phyloP scores from a whole-genome alignment of 306 rosid genomes.

The Vigna trinervia region DNA sequence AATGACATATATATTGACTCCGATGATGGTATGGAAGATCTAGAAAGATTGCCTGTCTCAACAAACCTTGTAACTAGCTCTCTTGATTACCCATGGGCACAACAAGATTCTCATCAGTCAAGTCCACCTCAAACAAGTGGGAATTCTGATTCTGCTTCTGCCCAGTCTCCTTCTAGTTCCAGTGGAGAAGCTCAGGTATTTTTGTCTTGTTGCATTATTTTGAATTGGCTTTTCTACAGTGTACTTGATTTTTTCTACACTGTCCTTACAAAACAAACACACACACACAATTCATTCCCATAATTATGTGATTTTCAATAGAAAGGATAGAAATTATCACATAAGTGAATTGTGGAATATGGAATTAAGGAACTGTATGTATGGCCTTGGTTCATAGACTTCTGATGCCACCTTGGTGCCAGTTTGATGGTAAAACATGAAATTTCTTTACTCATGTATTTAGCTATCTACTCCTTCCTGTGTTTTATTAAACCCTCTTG shows the following conservation, averaged over 20 bases:
- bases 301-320: slow-evolving; percentile 28
- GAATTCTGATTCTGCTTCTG: slow-evolving; percentile 92
- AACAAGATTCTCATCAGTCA: slow-evolving; percentile 80
- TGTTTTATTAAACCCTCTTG: slow-evolving; percentile 17
- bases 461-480: slow-evolving; percentile 7
- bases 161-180: slow-evolving; percentile 92
- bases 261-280: neutral
- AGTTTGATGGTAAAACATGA: slow-evolving; percentile 26
- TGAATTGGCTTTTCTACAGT: slow-evolving; percentile 23
- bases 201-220: slow-evolving; percentile 31
- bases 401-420: slow-evolving; percentile 5
- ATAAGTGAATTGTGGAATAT: neutral
- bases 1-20: slow-evolving; percentile 82
- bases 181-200: slow-evolving; percentile 93
- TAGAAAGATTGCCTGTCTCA: slow-evolving; percentile 64
- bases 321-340: slow-evolving; percentile 27
- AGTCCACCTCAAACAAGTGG: slow-evolving; percentile 97
- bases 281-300: neutral
- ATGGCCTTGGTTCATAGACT: slow-evolving; percentile 14
- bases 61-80: slow-evolving; percentile 67
- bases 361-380: neutral
- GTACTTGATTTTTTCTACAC: neutral
- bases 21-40: slow-evolving; percentile 77
- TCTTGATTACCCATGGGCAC: slow-evolving; percentile 73
- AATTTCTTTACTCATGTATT: slow-evolving; percentile 5